Evolutionary conservation across 768 basidiomycete species (phyloP).

Genomic region (Galerina sulciceps): DNA sequence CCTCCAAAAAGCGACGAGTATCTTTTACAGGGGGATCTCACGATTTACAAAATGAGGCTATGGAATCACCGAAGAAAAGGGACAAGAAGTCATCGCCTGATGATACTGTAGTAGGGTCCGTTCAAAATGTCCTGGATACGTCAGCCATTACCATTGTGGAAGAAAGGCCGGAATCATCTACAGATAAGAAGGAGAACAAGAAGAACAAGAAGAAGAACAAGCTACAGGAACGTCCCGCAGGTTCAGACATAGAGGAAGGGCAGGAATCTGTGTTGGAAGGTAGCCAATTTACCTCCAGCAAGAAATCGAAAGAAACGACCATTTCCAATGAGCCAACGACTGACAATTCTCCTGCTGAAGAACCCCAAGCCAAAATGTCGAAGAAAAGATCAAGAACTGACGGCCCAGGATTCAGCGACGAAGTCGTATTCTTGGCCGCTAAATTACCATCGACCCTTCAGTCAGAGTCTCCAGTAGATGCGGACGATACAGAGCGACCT

Average conservation of each 20-base stretch:
- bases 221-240: not conserved
- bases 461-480: not conserved
- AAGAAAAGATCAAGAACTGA: conserved; percentile 11
- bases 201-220: conserved; percentile 15
- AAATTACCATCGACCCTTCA: not conserved
- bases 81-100: not conserved
- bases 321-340: not conserved
- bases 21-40: conserved; percentile 20
- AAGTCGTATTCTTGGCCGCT: not conserved
- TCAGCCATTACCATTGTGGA: not conserved
- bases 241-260: not conserved
- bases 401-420: not conserved
- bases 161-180: not conserved
- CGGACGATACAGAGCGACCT: not conserved
- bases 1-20: conserved; percentile 22
- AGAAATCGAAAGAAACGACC: conserved; percentile 9
- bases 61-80: conserved; percentile 1
- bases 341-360: not conserved
- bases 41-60: not conserved
- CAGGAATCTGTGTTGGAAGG: not conserved
- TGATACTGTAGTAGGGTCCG: not conserved
- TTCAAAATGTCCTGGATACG: not conserved
- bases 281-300: conserved; percentile 5
- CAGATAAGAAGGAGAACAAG: conserved; percentile 13
- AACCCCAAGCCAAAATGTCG: conserved; percentile 8